Evolutionary conservation across 225 moss, liverwort and hornwort genomes (phyloP).

Genomic region (Neckera pumila): DNA sequence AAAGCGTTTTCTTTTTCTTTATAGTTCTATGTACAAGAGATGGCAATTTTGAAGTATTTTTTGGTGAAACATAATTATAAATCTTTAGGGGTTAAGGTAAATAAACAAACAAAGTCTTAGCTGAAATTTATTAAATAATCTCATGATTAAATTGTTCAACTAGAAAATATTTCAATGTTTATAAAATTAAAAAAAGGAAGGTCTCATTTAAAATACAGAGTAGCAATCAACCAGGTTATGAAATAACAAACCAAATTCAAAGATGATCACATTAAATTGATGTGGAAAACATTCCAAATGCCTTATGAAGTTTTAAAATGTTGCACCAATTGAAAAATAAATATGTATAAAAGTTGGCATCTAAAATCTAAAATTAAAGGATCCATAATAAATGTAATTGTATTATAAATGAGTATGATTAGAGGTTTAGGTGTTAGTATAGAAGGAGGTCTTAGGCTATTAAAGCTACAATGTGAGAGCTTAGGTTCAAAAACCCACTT

Average conservation of each 20-base stretch:
- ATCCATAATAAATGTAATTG: neutral
- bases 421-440: neutral
- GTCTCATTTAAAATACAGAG: neutral
- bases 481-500: neutral
- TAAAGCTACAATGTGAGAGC: neutral
- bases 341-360: too few species aligned
- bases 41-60: neutral
- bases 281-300: neutral
- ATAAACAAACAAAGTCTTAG: fast-evolving
- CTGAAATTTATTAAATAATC: neutral
- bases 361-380: neutral
- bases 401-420: neutral
- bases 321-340: neutral
- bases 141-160: neutral
- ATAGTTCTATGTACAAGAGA: neutral
- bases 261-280: too few species aligned
- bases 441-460: neutral
- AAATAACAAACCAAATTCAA: fast-evolving
- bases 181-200: neutral
- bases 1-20: neutral
- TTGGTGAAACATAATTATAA: neutral
- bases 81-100: neutral
- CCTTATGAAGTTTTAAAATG: neutral
- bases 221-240: neutral
- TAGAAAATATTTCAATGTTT: neutral